Conservation (phyloP, 2,329 filamentous ascomycete genomes). For the Diaporthe ampelina region DNA sequence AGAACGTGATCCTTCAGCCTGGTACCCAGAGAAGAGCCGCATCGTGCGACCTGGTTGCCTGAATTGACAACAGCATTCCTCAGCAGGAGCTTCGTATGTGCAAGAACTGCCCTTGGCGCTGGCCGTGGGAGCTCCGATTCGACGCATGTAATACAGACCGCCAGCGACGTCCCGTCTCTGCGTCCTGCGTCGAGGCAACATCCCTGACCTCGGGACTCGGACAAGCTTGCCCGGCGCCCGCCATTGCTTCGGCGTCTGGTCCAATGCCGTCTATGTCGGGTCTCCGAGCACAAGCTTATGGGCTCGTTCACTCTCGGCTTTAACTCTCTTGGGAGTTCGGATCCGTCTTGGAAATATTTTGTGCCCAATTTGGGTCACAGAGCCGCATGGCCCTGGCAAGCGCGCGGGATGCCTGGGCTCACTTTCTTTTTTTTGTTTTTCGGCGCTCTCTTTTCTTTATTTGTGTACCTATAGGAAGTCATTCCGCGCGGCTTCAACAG, state of each 20-base stretch:
- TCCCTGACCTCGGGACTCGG: neutral
- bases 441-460: neutral
- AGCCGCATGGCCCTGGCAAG: neutral
- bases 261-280: slow-evolving; percentile 16
- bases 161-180: slow-evolving; percentile 3
- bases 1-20: neutral
- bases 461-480: neutral
- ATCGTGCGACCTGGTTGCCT: neutral
- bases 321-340: neutral
- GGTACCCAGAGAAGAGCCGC: neutral
- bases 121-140: neutral
- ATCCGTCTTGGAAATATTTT: slow-evolving; percentile 2
- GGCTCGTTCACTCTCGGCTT: neutral
- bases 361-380: neutral
- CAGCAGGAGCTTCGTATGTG: neutral
- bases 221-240: neutral
- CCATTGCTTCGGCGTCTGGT: slow-evolving; percentile 9
- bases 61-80: slow-evolving; percentile 2
- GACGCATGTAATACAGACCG: slow-evolving; percentile 13
- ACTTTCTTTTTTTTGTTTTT: neutral
- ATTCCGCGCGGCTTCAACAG: neutral
- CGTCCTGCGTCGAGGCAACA: neutral
- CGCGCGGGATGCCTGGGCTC: neutral
- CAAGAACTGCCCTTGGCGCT: neutral
- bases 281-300: neutral